Evolutionary conservation across 805 yeast species (phyloP), one percentile per base, ranked within the genome.

Genomic region (Starmera amethionina): DNA sequence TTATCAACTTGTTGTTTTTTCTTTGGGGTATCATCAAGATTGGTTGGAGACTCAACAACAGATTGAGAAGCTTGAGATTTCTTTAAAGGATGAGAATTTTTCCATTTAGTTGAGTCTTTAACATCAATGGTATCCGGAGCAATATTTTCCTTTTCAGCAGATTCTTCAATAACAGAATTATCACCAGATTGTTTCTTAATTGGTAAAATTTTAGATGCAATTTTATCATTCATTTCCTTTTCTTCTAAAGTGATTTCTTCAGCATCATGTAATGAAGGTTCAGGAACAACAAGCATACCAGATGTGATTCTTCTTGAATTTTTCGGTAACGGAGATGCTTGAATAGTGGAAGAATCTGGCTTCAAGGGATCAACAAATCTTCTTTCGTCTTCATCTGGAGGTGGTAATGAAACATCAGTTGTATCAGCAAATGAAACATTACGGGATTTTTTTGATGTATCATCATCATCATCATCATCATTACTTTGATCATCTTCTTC

Each of bases 261-360:
- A 10, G 65, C 59, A 41, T 64, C 71, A 16, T 63, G 55, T 39
- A 66, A 50, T 46, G 58, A 63, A 16, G 71, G 70, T 44, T 66
- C 71, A 3, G 72, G 72, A 19, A 63, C 65, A 12, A 64, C 52
- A 18, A 67, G 49, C 66, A 64, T 66, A 12, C 72, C 72, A 2
- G 70, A 65, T 2, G 68, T 62, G 36, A 65, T 64, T 51, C 72
- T 59, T 38, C 63, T 54, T 8, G 58, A 49, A 1, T 56, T 49
- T 9, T 60, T 52, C 11, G 49, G 52, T 11, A 47, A 40, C 9
- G 53, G 50, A 8, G 52, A 49, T 1, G 46, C 47, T 4, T 43
- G 34, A 8, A 37, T 19, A 18, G 35, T 32, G 8, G 52, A 43
- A 3, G 46, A 36, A 12, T 44, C 47, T 10, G 40, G 39, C 32